Evolutionary conservation across 2,329 filamentous ascomycete species (phyloP).

Genomic region (Microsporum audouinii): DNA sequence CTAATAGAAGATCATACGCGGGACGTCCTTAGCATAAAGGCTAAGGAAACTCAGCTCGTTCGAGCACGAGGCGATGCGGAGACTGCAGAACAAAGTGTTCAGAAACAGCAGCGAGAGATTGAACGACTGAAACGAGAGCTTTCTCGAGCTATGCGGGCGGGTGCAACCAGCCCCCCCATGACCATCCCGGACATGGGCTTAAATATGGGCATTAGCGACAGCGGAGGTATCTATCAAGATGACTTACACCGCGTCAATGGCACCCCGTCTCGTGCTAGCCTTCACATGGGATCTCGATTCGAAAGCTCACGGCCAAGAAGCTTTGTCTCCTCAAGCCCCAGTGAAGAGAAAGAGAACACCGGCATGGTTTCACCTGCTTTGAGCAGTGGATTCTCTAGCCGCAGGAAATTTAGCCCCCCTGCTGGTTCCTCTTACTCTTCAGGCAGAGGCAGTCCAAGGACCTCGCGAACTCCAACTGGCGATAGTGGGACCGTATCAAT

Average conservation of each 20-base stretch:
- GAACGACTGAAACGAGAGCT: conserved; percentile 86
- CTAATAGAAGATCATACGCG: conserved; percentile 95
- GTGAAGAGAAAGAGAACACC: conserved; percentile 70
- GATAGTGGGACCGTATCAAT: conserved; percentile 24
- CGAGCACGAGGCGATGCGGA: conserved; percentile 83
- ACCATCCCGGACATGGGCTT: conserved; percentile 47
- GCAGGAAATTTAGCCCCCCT: conserved; percentile 37
- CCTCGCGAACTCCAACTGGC: conserved; percentile 13
- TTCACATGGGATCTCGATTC: conserved; percentile 31
- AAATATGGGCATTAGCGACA: conserved; percentile 41
- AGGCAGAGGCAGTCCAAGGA: conserved; percentile 28
- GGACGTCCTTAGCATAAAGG: conserved; percentile 91
- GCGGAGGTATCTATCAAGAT: conserved; percentile 31
- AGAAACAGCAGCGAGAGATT: conserved; percentile 74
- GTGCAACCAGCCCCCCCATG: conserved; percentile 29
- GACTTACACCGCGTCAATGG: conserved; percentile 16
- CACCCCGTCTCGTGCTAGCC: conserved; percentile 21
- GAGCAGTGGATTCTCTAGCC: conserved; percentile 23
- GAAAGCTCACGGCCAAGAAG: conserved; percentile 33
- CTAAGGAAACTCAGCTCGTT: conserved; percentile 94
- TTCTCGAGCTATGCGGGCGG: conserved; percentile 37
- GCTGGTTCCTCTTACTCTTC: conserved; percentile 26
- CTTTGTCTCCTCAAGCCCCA: conserved; percentile 45
- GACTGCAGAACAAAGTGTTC: conserved; percentile 73
- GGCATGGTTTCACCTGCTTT: conserved; percentile 29